phyloP scores from a whole-genome alignment of 805 yeast species.

The Saturnispora saitoi region DNA sequence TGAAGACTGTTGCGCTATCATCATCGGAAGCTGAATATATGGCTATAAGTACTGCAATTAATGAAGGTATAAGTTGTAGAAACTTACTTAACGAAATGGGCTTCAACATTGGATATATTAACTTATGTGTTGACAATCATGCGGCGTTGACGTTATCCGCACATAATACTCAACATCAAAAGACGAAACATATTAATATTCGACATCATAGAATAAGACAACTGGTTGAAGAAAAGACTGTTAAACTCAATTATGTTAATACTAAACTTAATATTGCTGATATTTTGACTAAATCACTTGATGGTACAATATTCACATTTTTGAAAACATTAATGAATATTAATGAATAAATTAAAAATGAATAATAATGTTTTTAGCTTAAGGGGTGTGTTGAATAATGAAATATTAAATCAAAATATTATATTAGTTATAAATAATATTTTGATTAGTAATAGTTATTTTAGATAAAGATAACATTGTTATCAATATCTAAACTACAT shows the following conservation, averaged over 20 bases:
- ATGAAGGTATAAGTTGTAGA: background rate
- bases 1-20: slow-evolving; percentile 1
- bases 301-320: background rate
- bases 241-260: slow-evolving; percentile 3
- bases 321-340: background rate
- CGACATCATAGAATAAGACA: slow-evolving; percentile 10
- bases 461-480: too few species aligned
- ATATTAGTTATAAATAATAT: too few species aligned
- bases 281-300: slow-evolving; percentile 5
- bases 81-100: slow-evolving; percentile 4
- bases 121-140: slow-evolving; percentile 1
- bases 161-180: slow-evolving; percentile 9
- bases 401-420: background rate
- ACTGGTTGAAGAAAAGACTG: background rate
- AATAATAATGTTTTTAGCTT: background rate
- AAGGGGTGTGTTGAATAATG: background rate
- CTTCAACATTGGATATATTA: background rate
- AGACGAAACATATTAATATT: slow-evolving; percentile 10
- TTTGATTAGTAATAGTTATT: too few species aligned
- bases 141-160: slow-evolving; percentile 4
- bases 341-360: too few species aligned
- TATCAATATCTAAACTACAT: too few species aligned
- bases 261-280: slow-evolving; percentile 6
- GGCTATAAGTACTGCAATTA: slow-evolving; percentile 2
- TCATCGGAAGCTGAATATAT: slow-evolving; percentile 10